Evolutionary conservation across 2,329 filamentous ascomycete genomes (phyloP), one percentile per base, ranked within the genome.

Genomic region (Chrysoporthe austroafricana): DNA sequence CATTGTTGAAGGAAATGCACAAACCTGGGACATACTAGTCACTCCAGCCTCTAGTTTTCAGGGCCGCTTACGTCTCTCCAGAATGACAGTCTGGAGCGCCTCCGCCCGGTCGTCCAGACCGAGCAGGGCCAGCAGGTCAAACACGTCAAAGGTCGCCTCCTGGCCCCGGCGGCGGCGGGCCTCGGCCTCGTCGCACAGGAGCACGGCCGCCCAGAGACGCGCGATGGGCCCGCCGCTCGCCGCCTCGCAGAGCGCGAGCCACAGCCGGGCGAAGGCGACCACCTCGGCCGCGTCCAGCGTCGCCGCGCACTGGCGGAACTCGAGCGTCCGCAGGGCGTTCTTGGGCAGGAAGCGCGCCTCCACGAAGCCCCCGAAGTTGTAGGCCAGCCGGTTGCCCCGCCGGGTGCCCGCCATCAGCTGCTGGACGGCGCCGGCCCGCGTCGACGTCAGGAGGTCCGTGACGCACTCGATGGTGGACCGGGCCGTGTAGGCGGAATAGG

Each of bases 281-380:
- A 62, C 46, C 32, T 62, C 60, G 46, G 21, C 60, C 9, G 60
- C 18, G 16, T 62, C 60, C 32, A 62, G 16, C 6, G 46, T 50
- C 7, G 44, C 60, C 18, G 32, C 46, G 9, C 36, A 21, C 60
- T 62, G 60, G 32, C 60, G 60, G 34, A 62, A 62, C 46, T 62
- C 60, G 46, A 62, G 21, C 26, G 60, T 62, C 13, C 16, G 9
- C 18, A 39, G 16, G 26, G 9, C 9, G 6, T 11, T 4, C 8
- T 7, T 8, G 11, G 34, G 26, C 13, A 34, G 5, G 34, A 4
- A 14, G 18, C n/a, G 4, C 32, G 26, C 32, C 26, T 50, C 60
- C 7, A 52, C 9, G 13, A 62, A 52, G 44, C 42, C 21, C 1
- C 36, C 21, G n/a, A 62, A 52, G 34, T 52, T 50, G 32, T 62